Conservation (phyloP, 2,329 filamentous ascomycete species). For the Fusarium sp. region DNA sequence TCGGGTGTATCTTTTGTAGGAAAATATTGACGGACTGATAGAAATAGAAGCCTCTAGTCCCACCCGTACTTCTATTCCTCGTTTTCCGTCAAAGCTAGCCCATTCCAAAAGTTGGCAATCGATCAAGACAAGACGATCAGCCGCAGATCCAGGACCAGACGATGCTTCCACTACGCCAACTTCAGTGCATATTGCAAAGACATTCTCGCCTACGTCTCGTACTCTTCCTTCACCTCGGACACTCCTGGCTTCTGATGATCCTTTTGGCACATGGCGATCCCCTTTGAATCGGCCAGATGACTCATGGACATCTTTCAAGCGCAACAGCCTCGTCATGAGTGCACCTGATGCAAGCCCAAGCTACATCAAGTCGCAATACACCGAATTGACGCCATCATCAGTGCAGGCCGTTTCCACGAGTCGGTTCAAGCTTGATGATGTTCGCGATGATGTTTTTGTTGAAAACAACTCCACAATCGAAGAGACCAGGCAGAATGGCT, state of each 20-base stretch:
- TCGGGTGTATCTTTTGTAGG: background rate
- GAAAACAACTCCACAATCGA: background rate
- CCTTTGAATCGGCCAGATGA: conserved; percentile 17
- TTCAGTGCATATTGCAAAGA: background rate
- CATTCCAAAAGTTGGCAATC: conserved; percentile 29
- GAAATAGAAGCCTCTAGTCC: background rate
- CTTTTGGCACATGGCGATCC: conserved; percentile 13
- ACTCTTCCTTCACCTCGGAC: background rate
- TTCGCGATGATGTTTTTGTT: background rate
- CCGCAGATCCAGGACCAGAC: background rate
- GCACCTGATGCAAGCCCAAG: conserved; percentile 24
- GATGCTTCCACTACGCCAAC: background rate
- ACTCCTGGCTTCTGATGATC: conserved; percentile 14
- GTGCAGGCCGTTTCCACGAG: background rate
- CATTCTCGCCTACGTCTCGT: background rate
- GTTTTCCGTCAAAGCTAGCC: background rate
- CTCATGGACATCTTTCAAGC: conserved; percentile 27
- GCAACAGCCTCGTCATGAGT: background rate
- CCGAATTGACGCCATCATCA: background rate
- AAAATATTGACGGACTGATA: background rate
- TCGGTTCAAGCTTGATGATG: background rate
- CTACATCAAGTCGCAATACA: conserved; percentile 30
- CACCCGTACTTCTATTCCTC: background rate
- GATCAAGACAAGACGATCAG: background rate
- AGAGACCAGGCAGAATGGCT: conserved; percentile 10